phyloP scores from a whole-genome alignment of 164 flowering plant genomes.

The Amborella trichopoda region DNA sequence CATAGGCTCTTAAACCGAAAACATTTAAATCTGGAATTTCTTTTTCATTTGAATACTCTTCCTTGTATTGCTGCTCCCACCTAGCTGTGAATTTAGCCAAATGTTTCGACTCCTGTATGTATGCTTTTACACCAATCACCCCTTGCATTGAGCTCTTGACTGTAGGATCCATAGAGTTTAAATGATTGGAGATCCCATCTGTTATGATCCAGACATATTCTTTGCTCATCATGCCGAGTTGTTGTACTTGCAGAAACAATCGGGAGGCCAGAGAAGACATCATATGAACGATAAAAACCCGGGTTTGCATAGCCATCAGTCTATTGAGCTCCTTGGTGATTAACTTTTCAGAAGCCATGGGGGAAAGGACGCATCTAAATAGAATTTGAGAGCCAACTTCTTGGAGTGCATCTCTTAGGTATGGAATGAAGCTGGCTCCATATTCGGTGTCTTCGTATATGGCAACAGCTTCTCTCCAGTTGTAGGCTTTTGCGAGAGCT shows the following conservation, averaged over 20 bases:
- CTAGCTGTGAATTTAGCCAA: constrained; percentile 11
- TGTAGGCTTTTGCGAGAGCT: neutral
- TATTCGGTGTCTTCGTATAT: neutral
- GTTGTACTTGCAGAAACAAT: constrained; percentile 15
- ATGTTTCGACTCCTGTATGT: constrained; percentile 14
- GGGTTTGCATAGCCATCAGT: constrained; percentile 23
- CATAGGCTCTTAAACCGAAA: constrained; percentile 2
- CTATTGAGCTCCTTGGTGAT: constrained; percentile 24
- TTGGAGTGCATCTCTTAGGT: constrained; percentile 10
- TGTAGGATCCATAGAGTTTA: constrained; percentile 6
- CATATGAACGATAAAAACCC: constrained; percentile 30
- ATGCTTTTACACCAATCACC: constrained; percentile 22
- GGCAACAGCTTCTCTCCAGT: constrained; percentile 2
- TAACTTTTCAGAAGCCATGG: constrained; percentile 15
- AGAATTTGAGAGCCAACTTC: constrained; percentile 13
- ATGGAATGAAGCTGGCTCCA: constrained; percentile 1
- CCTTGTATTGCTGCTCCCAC: neutral
- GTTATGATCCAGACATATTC: constrained; percentile 42
- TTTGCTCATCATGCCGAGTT: constrained; percentile 25
- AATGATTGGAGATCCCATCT: constrained; percentile 11
- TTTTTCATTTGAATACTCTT: neutral
- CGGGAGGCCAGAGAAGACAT: constrained; percentile 10
- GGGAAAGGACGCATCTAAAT: constrained; percentile 19
- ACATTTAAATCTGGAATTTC: neutral
- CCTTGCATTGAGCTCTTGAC: constrained; percentile 31